A percentile compares a stretch with the other conserved stretches of the same genome.
Conservation (phyloP, 495 filamentous ascomycete genomes). For the Lichenothelia convexa region DNA sequence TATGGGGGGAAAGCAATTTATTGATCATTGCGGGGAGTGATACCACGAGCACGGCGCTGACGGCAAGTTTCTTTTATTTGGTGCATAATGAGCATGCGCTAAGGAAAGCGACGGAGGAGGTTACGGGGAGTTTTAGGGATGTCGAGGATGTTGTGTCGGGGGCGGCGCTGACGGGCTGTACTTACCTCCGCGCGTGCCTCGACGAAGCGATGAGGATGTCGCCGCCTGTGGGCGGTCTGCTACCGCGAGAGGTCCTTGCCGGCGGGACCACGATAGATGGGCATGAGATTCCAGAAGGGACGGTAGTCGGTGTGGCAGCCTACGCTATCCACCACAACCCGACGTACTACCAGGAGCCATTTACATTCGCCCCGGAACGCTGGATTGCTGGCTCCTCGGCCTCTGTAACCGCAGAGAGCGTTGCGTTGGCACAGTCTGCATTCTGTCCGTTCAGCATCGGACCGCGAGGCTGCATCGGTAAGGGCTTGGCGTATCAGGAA, state of each 20-base stretch:
- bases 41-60: slow-evolving; percentile 38
- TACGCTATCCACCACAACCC: slow-evolving; percentile 29
- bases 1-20: slow-evolving; percentile 20
- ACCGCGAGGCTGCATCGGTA: not conserved
- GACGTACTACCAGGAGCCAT: slow-evolving; percentile 24
- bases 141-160: slow-evolving; percentile 35
- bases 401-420: not conserved
- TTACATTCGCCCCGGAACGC: slow-evolving; percentile 30
- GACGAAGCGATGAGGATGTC: slow-evolving; percentile 51
- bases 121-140: slow-evolving; percentile 31
- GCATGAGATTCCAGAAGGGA: slow-evolving; percentile 27
- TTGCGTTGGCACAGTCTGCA: not conserved
- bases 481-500: slow-evolving; percentile 1
- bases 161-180: slow-evolving; percentile 27
- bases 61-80: slow-evolving; percentile 46
- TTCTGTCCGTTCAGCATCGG: not conserved
- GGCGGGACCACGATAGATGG: slow-evolving; percentile 41
- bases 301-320: slow-evolving; percentile 25
- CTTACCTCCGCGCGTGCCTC: slow-evolving; percentile 42
- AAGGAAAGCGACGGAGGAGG: slow-evolving; percentile 28
- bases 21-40: slow-evolving; percentile 27
- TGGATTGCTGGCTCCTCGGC: too few relatives aligned
- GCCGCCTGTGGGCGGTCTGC: slow-evolving; percentile 40
- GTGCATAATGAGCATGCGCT: slow-evolving; percentile 29
- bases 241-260: slow-evolving; percentile 41